Conservation (phyloP, 768 basidiomycete genomes). For the Termitomyces sp. region DNA sequence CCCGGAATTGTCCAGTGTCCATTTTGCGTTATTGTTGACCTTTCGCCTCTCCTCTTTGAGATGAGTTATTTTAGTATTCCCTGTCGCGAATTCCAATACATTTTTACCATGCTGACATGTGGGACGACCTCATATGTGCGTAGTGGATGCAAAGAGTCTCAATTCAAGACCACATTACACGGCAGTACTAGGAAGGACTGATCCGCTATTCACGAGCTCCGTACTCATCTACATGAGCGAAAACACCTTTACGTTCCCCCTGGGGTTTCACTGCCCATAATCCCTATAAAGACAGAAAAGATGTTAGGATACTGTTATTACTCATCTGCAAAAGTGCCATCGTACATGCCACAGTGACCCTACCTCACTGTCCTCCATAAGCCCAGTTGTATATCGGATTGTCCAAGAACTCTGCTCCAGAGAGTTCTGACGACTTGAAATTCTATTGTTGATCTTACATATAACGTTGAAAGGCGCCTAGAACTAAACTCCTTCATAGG, state of each 20-base stretch:
- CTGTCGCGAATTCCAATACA: not conserved
- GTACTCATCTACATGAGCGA: constrained; percentile 2
- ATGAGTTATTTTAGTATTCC: not conserved
- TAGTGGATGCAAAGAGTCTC: no score
- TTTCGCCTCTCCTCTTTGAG: not conserved
- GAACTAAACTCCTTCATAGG: not conserved
- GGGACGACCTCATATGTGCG: no score
- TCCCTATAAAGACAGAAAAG: not conserved
- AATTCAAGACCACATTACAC: not conserved
- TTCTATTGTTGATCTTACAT: not conserved
- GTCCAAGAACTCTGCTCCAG: not conserved
- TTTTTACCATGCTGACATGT: not conserved
- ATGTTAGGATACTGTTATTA: not conserved
- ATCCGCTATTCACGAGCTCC: not conserved
- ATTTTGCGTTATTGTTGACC: not conserved
- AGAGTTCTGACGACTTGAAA: not conserved
- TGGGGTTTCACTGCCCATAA: not conserved
- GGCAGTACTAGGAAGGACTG: not conserved
- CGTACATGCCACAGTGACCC: not conserved
- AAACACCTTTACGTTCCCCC: not conserved
- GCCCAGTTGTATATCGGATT: not conserved
- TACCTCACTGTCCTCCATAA: not conserved
- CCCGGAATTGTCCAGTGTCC: not conserved
- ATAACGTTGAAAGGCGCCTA: not conserved
- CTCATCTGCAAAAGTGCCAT: not conserved